Evolutionary conservation across 2,329 filamentous ascomycete species (phyloP).

Genomic region (Pseudofabraea citricarpa): DNA sequence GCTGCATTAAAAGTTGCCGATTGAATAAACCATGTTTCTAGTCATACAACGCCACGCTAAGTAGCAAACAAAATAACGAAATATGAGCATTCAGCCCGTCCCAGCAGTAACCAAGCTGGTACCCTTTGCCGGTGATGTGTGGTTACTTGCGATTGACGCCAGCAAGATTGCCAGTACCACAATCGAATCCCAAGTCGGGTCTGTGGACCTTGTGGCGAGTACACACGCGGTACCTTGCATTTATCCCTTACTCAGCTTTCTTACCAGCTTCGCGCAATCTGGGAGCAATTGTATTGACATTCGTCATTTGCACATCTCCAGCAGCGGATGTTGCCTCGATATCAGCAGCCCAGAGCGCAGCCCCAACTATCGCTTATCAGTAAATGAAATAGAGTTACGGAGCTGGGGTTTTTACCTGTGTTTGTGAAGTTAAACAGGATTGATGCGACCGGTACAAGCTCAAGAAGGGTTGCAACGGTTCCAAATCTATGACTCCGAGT

Average conservation of each 20-base stretch:
- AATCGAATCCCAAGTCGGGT: background rate
- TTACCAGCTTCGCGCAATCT: background rate
- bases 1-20: too few relatives aligned
- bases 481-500: conserved; percentile 57
- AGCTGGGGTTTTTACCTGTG: conserved; percentile 45
- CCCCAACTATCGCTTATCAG: conserved; percentile 56
- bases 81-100: too few relatives aligned
- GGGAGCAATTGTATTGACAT: background rate
- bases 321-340: conserved; percentile 48
- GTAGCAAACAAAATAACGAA: too few relatives aligned
- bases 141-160: too few relatives aligned
- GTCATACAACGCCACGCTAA: too few relatives aligned
- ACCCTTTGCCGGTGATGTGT: too few relatives aligned
- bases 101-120: too few relatives aligned
- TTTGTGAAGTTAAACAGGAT: conserved; percentile 90
- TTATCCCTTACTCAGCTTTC: background rate
- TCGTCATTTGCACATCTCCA: background rate
- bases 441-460: conserved; percentile 78
- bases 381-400: background rate
- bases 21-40: too few relatives aligned
- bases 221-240: background rate
- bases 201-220: background rate
- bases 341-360: conserved; percentile 91
- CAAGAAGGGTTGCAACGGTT: conserved; percentile 69
- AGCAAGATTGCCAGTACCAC: background rate